Evolutionary conservation across 495 filamentous ascomycete species (phyloP).

Genomic region (Penicillium canariense): DNA sequence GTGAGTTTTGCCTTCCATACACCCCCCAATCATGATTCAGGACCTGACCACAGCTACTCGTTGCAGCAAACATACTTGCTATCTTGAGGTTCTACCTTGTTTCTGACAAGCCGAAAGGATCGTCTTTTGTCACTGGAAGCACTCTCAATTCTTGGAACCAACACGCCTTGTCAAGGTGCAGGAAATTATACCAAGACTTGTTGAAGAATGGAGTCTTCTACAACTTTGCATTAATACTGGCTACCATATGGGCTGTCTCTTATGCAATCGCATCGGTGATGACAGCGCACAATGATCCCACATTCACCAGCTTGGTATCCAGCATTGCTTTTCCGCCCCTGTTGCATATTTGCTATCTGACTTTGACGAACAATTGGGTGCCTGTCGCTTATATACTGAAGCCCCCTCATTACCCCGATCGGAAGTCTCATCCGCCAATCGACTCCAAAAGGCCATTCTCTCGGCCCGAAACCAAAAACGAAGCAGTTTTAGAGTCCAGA

Average conservation of each 20-base stretch:
- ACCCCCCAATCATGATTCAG: neutral
- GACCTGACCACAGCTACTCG: neutral
- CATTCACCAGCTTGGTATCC: slow-evolving; percentile 9
- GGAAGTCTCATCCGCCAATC: neutral
- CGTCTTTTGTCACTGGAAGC: slow-evolving; percentile 41
- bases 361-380: slow-evolving; percentile 23
- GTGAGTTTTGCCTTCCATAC: slow-evolving; percentile 17
- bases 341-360: slow-evolving; percentile 27
- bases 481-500: neutral
- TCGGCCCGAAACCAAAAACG: neutral
- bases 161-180: slow-evolving; percentile 8
- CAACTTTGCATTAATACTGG: slow-evolving; percentile 19
- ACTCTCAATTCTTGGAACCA: slow-evolving; percentile 30
- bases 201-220: slow-evolving; percentile 26
- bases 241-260: slow-evolving; percentile 12
- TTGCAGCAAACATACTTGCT: slow-evolving; percentile 28
- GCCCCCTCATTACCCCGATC: slow-evolving; percentile 19
- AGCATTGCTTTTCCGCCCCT: slow-evolving; percentile 31
- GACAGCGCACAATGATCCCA: neutral
- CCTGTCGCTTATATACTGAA: slow-evolving; percentile 29
- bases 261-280: slow-evolving; percentile 1
- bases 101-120: slow-evolving; percentile 33
- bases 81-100: slow-evolving; percentile 31
- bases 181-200: slow-evolving; percentile 17
- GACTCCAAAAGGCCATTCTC: neutral